Conservation (phyloP, 225 moss, liverwort and hornwort genomes). For the Bryoerythrophyllum caledonicum region DNA sequence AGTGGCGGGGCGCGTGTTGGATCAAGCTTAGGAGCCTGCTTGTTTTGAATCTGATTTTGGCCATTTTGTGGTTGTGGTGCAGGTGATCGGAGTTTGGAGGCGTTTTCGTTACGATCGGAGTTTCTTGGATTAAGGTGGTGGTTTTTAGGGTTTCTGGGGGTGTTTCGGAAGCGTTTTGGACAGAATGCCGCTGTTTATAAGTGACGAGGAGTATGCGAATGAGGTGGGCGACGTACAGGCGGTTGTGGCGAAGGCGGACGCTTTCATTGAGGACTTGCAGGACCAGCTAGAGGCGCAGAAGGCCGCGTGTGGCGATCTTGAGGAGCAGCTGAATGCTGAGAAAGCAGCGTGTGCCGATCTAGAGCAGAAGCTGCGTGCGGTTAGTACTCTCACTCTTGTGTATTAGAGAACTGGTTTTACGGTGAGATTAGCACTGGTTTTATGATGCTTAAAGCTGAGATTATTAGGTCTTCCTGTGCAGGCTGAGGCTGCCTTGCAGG, state of each 20-base stretch:
- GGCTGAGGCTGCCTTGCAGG: conserved; percentile 34
- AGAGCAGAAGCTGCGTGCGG: conserved; percentile 68
- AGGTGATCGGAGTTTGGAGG: not conserved
- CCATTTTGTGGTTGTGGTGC: not conserved
- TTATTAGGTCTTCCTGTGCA: not conserved
- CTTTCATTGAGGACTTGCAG: conserved; percentile 62
- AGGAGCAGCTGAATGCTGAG: not conserved
- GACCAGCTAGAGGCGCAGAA: conserved; percentile 79
- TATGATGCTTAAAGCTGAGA: not conserved
- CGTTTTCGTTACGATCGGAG: not conserved
- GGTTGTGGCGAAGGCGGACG: conserved; percentile 53
- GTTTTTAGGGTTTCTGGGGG: not conserved
- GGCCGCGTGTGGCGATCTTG: conserved; percentile 41
- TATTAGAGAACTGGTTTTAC: not conserved
- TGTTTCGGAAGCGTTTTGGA: no score
- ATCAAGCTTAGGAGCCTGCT: not conserved
- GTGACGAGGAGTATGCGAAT: conserved; percentile 63
- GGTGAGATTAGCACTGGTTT: no score
- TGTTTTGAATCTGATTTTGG: not conserved
- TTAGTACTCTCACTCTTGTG: not conserved
- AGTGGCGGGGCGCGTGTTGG: no score
- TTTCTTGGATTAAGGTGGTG: not conserved
- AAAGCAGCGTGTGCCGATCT: conserved; percentile 36
- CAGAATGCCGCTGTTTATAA: conserved; percentile 63
- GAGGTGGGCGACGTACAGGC: conserved; percentile 40